phyloP scores from a whole-genome alignment of 352 stramenopile genomes.

The Phytophthora capsici region DNA sequence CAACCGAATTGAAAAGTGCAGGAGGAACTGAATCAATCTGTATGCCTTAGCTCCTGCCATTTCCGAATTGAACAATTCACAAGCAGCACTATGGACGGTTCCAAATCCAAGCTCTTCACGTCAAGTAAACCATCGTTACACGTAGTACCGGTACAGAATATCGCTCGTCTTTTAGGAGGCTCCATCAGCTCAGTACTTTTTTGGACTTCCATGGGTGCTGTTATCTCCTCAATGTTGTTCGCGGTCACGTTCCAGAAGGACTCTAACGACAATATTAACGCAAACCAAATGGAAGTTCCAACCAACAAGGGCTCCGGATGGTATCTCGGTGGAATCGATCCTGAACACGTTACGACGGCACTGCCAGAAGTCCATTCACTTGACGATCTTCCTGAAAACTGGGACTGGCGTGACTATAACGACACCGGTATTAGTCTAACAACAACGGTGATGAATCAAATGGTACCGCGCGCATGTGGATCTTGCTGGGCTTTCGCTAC shows the following conservation, averaged over 20 bases:
- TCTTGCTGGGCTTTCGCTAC: slow-evolving; percentile 80
- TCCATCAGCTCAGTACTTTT: slow-evolving; percentile 28
- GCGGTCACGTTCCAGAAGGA: slow-evolving; percentile 20
- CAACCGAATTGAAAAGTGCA: slow-evolving; percentile 16
- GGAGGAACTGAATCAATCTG: slow-evolving; percentile 1
- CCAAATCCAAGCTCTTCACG: background rate
- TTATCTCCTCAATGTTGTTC: slow-evolving; percentile 37
- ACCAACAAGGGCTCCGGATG: slow-evolving; percentile 49
- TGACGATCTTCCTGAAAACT: slow-evolving; percentile 59
- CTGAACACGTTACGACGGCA: slow-evolving; percentile 46
- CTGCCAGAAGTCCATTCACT: slow-evolving; percentile 51
- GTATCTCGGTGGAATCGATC: slow-evolving; percentile 65
- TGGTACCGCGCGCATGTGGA: slow-evolving; percentile 68
- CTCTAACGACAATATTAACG: slow-evolving; percentile 25
- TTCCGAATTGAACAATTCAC: background rate
- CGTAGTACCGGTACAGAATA: background rate
- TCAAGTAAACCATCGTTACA: background rate
- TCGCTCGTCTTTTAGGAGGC: slow-evolving; percentile 29
- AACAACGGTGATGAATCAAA: slow-evolving; percentile 75
- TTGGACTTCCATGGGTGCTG: slow-evolving; percentile 51
- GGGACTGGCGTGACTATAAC: slow-evolving; percentile 80
- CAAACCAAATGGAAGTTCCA: background rate
- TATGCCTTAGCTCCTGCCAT: background rate
- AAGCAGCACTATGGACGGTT: slow-evolving; percentile 3
- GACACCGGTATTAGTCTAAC: slow-evolving; percentile 67